Evolutionary conservation across 805 yeast species (phyloP), one percentile per base, ranked within the genome.

Genomic region (Kodamaea leandrae): DNA sequence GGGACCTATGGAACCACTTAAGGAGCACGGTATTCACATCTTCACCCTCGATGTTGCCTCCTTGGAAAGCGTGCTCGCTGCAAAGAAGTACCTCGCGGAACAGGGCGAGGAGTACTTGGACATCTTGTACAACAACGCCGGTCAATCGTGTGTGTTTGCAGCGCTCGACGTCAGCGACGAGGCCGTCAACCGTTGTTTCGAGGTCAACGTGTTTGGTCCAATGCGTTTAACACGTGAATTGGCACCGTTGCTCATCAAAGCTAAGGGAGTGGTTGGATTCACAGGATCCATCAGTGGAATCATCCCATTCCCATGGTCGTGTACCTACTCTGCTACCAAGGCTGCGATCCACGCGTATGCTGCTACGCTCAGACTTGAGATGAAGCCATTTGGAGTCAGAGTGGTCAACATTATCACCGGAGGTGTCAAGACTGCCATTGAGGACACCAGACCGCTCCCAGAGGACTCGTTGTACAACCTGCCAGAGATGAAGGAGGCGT

Each of bases 271-370:
- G 0, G 74, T 86, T 43, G 79, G 82, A 0, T 83, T 82, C 60
- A 84, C 93, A 0, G 93, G 93, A 1, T 82, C 90, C 3, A 58
- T 82, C 2, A 75, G 83, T 12, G 93, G 87, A 1, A 41, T 77
- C 12, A 61, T 74, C 9, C 80, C 86, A 2, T 79, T 85, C 64
- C 95, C 95, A 18, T 84, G 80, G 58, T 78, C 82, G 1, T 69
- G 82, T 10, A 66, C 80, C 21, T 86, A 86, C 54, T 73, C 81
- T 23, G 72, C 90, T 1, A 58, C 83, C 1, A 86, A 86, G 53
- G 87, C 90, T 4, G 90, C 91, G 0, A 78, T 86, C 43, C 87
- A 83, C 49, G 82, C 77, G 49, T 86, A 80, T 53, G 84, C 87
- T 0, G 73, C 77, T 29, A 73, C 72, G 2, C 62, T 86, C 42